Evolutionary conservation across 129 eudicot species (phyloP).

Genomic region (Helianthus annuus): HanXRQr2.0-SUNRISE NC_035441.2:186328035-186328534

Average conservation of each 20-base stretch:
- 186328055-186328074: constrained; percentile 67
- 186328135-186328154: constrained; percentile 89
- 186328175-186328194: constrained; percentile 63
- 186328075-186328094: constrained; percentile 93
- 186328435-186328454: constrained; percentile 50
- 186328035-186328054: constrained; percentile 75
- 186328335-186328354: constrained; percentile 82
- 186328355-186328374: constrained; percentile 63
- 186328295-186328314: not conserved
- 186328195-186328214: constrained; percentile 88
- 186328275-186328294: not conserved
- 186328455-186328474: constrained; percentile 57
- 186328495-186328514: constrained; percentile 51
- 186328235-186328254: constrained; percentile 78
- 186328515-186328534: constrained; percentile 54
- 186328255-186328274: not conserved
- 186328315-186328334: constrained; percentile 71
- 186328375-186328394: constrained; percentile 55
- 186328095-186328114: constrained; percentile 84
- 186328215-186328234: constrained; percentile 82
- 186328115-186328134: constrained; percentile 69
- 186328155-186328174: constrained; percentile 79
- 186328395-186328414: constrained; percentile 52
- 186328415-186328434: constrained; percentile 62
- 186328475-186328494: constrained; percentile 64